phyloP scores from a whole-genome alignment of 2,329 filamentous ascomycete genomes.

The Madurella mycetomatis region DNA sequence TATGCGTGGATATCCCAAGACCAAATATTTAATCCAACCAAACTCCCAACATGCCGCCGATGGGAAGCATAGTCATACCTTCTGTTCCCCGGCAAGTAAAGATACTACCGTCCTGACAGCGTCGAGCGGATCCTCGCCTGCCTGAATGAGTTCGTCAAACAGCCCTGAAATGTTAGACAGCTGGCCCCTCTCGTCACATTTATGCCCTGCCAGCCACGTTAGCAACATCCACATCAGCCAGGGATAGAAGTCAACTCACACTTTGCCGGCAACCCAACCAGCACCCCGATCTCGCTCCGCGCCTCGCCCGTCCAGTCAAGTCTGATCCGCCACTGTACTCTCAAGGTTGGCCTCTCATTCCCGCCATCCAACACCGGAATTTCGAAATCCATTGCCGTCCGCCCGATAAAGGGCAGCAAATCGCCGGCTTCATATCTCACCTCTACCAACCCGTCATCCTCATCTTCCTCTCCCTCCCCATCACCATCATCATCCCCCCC shows the following conservation, averaged over 20 bases:
- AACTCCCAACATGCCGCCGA: background rate
- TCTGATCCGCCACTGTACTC: constrained; percentile 58
- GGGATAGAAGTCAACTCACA: constrained; percentile 48
- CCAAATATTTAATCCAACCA: background rate
- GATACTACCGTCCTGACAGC: constrained; percentile 58
- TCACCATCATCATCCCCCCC: constrained; percentile 2
- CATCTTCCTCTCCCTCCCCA: constrained; percentile 22
- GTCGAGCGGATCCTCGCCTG: constrained; percentile 49
- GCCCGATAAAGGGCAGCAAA: constrained; percentile 51
- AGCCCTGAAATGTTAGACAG: constrained; percentile 55
- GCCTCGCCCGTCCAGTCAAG: constrained; percentile 74
- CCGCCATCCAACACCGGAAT: constrained; percentile 36
- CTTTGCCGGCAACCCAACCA: constrained; percentile 54
- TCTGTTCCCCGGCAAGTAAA: constrained; percentile 47
- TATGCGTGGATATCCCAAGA: background rate
- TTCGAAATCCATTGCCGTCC: constrained; percentile 48
- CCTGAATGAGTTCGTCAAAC: constrained; percentile 56
- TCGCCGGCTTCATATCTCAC: constrained; percentile 36
- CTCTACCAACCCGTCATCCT: constrained; percentile 21
- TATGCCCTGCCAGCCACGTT: constrained; percentile 47
- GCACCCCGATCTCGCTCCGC: constrained; percentile 51
- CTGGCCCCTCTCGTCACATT: constrained; percentile 51
- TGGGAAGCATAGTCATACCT: constrained; percentile 6
- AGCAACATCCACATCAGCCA: background rate
- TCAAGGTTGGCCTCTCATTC: constrained; percentile 29